Evolutionary conservation across 805 yeast genomes (phyloP).

Genomic region (Yarrowia alimentaria): DNA sequence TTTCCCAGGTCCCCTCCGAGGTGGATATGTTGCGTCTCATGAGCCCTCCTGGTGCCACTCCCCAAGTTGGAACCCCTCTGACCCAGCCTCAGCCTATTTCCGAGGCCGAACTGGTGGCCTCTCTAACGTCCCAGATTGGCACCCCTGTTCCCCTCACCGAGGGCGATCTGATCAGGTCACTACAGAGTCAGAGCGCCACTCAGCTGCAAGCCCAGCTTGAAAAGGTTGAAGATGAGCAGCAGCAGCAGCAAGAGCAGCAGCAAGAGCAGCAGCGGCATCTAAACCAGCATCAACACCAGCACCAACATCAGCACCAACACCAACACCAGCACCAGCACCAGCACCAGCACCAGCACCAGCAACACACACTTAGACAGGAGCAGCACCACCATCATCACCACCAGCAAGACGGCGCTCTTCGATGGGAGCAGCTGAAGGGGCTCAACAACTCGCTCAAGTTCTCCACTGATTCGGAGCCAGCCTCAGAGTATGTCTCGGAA

Average conservation of each 20-base stretch:
- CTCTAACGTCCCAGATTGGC: slow-evolving; percentile 13
- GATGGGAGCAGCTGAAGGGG: no score
- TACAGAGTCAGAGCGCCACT: slow-evolving; percentile 12
- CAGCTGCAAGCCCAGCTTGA: slow-evolving; percentile 23
- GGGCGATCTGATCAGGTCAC: slow-evolving; percentile 10
- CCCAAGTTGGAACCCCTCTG: neutral
- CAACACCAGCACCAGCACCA: no score
- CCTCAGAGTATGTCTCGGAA: slow-evolving; percentile 18
- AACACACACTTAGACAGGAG: no score
- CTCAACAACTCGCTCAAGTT: neutral
- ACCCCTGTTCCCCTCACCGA: slow-evolving; percentile 10
- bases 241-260: no score
- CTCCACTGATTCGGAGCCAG: neutral
- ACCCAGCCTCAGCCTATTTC: slow-evolving; percentile 7
- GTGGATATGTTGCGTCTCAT: slow-evolving; percentile 15
- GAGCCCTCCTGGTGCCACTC: slow-evolving; percentile 3
- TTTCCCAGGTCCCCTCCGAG: neutral
- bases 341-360: no score
- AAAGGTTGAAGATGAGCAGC: neutral
- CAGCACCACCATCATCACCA: no score
- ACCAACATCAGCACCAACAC: no score
- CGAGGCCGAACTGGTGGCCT: slow-evolving; percentile 19
- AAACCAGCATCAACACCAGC: no score
- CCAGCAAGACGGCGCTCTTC: no score
- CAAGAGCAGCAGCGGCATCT: no score